These are phyloP conservation scores for Botryosphaeria agaves DNA, from an alignment of 2,329 filamentous ascomycete species.

Conservation along the genomic window DNA sequence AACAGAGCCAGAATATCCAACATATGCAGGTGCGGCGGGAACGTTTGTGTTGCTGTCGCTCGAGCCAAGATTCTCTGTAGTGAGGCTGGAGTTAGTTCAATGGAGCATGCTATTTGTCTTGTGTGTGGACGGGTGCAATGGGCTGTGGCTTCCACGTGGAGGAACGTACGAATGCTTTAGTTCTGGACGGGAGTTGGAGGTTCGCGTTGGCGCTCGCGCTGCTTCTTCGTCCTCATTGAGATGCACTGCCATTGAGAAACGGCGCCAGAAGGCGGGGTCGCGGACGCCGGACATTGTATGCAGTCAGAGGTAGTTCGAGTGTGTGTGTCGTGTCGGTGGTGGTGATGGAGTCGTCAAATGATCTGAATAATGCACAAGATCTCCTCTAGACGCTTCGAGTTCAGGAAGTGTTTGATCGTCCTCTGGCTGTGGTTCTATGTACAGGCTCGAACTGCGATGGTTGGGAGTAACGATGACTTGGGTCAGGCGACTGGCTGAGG, in stretches of 20 bases:
- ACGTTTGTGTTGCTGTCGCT: constrained; percentile 29
- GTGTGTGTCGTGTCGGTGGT: background rate
- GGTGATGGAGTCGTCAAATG: background rate
- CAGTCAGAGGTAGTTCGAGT: background rate
- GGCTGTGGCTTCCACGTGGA: constrained; percentile 1
- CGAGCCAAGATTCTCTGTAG: constrained; percentile 35
- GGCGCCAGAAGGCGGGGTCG: constrained; percentile 42
- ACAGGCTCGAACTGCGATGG: too few species aligned
- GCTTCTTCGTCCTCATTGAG: constrained; percentile 35
- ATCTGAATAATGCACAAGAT: too few species aligned
- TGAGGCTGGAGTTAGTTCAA: constrained; percentile 1
- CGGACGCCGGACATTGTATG: constrained; percentile 29
- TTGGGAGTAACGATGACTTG: too few species aligned
- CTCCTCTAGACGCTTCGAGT: too few species aligned
- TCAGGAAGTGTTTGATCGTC: too few species aligned
- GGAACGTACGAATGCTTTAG: constrained; percentile 21
- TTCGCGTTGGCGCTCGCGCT: constrained; percentile 4
- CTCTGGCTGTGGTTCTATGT: too few species aligned
- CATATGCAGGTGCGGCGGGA: constrained; percentile 29
- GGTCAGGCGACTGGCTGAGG: too few species aligned
- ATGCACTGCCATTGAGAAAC: constrained; percentile 41
- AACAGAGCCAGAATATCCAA: constrained; percentile 27
- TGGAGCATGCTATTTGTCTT: background rate
- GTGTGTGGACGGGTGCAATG: background rate
- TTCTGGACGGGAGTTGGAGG: constrained; percentile 5